These are phyloP conservation scores for Centella asiatica DNA, from an alignment of 129 eudicot species.

Conservation along the genomic window DNA sequence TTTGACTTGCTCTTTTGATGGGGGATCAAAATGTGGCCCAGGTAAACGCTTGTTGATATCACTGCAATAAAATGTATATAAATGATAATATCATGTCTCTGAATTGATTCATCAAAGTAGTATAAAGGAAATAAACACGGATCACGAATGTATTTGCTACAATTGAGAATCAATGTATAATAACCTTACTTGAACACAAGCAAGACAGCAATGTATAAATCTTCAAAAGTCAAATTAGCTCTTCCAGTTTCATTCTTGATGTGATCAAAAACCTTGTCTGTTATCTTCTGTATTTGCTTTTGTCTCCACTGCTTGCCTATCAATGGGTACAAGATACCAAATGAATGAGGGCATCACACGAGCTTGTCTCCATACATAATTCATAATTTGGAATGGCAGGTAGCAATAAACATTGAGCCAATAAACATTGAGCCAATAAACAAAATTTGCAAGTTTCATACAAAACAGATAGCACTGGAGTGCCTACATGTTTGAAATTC, in stretches of 20 bases:
- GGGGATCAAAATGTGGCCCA: conserved; percentile 98
- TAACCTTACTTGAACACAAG: conserved; percentile 73
- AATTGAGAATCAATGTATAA: background rate
- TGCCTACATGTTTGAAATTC: no score
- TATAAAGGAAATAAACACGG: no score
- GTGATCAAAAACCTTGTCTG: conserved; percentile 71
- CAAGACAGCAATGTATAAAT: conserved; percentile 77
- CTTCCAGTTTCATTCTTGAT: conserved; percentile 49
- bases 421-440: background rate
- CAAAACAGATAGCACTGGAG: background rate
- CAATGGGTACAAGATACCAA: conserved; percentile 3
- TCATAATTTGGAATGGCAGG: background rate
- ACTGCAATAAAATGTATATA: conserved; percentile 27
- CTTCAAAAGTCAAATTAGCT: conserved; percentile 66
- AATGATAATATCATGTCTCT: conserved; percentile 9
- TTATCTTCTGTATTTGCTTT: conserved; percentile 56
- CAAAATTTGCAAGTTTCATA: background rate
- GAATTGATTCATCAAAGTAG: background rate
- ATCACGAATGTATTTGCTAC: background rate
- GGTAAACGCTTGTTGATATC: conserved; percentile 89
- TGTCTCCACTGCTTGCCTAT: conserved; percentile 93
- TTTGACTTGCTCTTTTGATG: conserved; percentile 60
- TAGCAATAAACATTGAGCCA: background rate
- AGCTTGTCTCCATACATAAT: background rate
- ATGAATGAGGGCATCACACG: background rate